A percentile compares a stretch with the other conserved stretches of the same genome.
Conservation (phyloP, 2,329 filamentous ascomycete species). For the Neonectria faginata region DNA sequence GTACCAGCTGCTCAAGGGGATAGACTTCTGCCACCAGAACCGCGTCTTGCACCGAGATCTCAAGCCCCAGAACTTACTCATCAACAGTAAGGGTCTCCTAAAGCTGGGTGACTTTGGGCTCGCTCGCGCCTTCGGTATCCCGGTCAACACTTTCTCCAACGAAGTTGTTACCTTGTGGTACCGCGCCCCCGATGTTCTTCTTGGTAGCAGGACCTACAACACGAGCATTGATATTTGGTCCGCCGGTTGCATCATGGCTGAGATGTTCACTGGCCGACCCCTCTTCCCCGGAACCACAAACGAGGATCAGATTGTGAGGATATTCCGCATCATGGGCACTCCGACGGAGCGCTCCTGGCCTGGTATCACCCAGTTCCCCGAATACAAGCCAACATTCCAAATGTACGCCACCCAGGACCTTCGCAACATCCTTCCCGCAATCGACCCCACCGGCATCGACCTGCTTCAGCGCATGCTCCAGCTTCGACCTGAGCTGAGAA, state of each 20-base stretch:
- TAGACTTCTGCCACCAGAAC: slow-evolving; percentile 98
- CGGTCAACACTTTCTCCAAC: slow-evolving; percentile 98
- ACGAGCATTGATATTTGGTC: slow-evolving; percentile 99
- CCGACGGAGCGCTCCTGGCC: slow-evolving; percentile 96
- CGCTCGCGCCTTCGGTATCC: slow-evolving; percentile 93
- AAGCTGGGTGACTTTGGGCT: slow-evolving; percentile 97
- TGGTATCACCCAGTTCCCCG: slow-evolving; percentile 93
- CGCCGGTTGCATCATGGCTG: slow-evolving; percentile 98
- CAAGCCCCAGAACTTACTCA: slow-evolving; percentile 96
- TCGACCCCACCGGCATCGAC: slow-evolving; percentile 88
- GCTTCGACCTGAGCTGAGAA: slow-evolving; percentile 88
- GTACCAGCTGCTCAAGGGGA: slow-evolving; percentile 95
- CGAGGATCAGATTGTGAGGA: slow-evolving; percentile 95
- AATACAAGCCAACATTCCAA: slow-evolving; percentile 96
- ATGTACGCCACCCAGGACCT: slow-evolving; percentile 95
- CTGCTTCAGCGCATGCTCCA: slow-evolving; percentile 92
- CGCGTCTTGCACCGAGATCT: slow-evolving; percentile 94
- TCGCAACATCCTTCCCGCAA: slow-evolving; percentile 85
- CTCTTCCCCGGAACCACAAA: slow-evolving; percentile 98
- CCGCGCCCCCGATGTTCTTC: slow-evolving; percentile 91
- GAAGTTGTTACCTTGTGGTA: slow-evolving; percentile 99
- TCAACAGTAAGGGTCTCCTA: slow-evolving; percentile 89
- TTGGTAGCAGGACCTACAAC: slow-evolving; percentile 96
- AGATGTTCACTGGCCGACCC: slow-evolving; percentile 97
- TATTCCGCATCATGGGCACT: slow-evolving; percentile 98